A percentile compares a stretch with the other conserved stretches of the same genome.
Evolutionary conservation across 805 yeast genomes (phyloP).

Genomic region (Candida silvatica): DNA sequence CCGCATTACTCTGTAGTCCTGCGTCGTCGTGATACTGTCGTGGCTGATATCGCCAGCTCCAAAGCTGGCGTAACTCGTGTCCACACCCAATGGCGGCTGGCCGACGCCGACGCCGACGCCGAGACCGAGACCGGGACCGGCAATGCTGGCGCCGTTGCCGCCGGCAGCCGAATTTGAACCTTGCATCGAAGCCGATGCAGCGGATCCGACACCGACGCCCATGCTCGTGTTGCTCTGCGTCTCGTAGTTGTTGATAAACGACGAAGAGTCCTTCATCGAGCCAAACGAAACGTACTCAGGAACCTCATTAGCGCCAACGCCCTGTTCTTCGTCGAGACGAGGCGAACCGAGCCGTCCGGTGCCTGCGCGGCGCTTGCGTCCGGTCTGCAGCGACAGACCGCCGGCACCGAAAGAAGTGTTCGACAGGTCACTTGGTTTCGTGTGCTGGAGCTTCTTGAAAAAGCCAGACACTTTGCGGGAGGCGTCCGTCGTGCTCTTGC

Average conservation of each 20-base stretch:
- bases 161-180: too few relatives aligned
- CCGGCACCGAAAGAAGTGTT: too few relatives aligned
- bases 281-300: slow-evolving; percentile 32
- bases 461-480: slow-evolving; percentile 21
- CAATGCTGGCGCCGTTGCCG: too few relatives aligned
- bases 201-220: background rate
- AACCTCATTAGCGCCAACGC: slow-evolving; percentile 6
- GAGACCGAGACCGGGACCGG: too few relatives aligned
- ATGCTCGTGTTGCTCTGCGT: slow-evolving; percentile 1
- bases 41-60: background rate
- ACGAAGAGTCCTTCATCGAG: slow-evolving; percentile 24
- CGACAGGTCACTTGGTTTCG: too few relatives aligned
- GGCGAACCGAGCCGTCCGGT: slow-evolving; percentile 4
- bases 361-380: background rate
- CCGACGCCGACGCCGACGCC: too few relatives aligned
- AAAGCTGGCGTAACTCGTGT: background rate
- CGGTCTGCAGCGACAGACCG: background rate
- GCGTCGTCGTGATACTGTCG: background rate
- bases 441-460: slow-evolving; percentile 9
- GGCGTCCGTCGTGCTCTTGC: slow-evolving; percentile 18
- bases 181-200: background rate
- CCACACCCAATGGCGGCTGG: too few relatives aligned
- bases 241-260: slow-evolving; percentile 11
- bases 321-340: slow-evolving; percentile 3
- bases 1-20: background rate